These are phyloP conservation scores for Alternaria burnsii DNA, from an alignment of 2,329 filamentous ascomycete species.

Conservation along the genomic window DNA sequence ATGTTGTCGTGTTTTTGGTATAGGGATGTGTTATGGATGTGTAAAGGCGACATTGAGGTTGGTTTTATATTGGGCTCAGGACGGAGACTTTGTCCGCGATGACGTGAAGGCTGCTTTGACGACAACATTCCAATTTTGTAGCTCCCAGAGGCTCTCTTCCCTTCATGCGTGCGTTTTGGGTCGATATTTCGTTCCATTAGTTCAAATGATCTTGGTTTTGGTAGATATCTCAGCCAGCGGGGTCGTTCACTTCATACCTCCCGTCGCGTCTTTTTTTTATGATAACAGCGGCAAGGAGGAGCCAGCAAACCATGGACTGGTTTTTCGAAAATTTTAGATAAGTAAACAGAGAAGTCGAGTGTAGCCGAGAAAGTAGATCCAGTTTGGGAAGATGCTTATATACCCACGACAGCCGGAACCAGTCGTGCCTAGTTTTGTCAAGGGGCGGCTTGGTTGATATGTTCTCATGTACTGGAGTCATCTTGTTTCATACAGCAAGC, in stretches of 20 bases:
- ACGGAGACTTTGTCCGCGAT: too few species aligned
- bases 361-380: neutral
- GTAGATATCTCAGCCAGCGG: neutral
- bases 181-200: neutral
- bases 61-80: neutral
- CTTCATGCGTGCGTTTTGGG: too few species aligned
- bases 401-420: neutral
- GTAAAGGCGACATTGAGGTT: neutral
- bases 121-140: neutral
- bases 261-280: neutral
- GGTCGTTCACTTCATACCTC: neutral
- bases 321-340: neutral
- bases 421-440: neutral
- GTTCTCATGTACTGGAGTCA: neutral
- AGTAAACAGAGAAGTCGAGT: neutral
- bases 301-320: neutral
- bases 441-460: neutral
- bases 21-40: rapidly evolving
- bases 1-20: neutral
- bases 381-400: neutral
- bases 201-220: rapidly evolving
- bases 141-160: neutral
- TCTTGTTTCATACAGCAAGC: neutral
- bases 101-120: neutral
- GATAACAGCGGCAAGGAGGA: neutral